phyloP scores from a whole-genome alignment of 2,329 filamentous ascomycete genomes.

The Tolypocladium nubicola region DNA sequence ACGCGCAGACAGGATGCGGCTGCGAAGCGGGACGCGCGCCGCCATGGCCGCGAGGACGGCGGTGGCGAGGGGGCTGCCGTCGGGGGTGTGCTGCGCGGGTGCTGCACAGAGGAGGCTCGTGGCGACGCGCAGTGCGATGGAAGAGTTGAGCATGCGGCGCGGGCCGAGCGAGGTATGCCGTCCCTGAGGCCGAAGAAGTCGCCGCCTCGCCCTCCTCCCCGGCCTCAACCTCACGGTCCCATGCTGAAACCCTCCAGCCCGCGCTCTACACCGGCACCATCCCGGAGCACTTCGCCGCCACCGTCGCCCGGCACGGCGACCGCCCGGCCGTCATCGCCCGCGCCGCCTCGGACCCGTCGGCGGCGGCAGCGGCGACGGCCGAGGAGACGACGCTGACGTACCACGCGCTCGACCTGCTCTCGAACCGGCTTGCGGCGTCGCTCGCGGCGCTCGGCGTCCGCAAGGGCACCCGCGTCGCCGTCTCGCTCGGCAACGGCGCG shows the following conservation, averaged over 20 bases:
- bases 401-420: constrained; percentile 60
- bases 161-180: constrained; percentile 18
- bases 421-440: constrained; percentile 64
- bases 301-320: constrained; percentile 56
- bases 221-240: too few species aligned
- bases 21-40: neutral
- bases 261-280: constrained; percentile 58
- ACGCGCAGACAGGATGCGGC: neutral
- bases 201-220: too few species aligned
- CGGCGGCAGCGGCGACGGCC: constrained; percentile 11
- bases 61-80: neutral
- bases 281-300: constrained; percentile 57
- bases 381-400: constrained; percentile 65
- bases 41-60: neutral
- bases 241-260: constrained; percentile 36
- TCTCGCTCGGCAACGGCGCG: constrained; percentile 53
- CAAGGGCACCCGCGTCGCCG: constrained; percentile 36
- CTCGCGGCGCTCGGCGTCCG: constrained; percentile 59
- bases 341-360: constrained; percentile 29
- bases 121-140: neutral
- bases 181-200: too few species aligned
- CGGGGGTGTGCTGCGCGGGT: neutral
- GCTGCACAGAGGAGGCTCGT: constrained; percentile 1
- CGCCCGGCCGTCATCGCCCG: constrained; percentile 46
- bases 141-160: constrained; percentile 15